A percentile compares a stretch with the other conserved stretches of the same genome.
Evolutionary conservation across 805 yeast genomes (phyloP).

Genomic region (Teunomyces stri): DNA sequence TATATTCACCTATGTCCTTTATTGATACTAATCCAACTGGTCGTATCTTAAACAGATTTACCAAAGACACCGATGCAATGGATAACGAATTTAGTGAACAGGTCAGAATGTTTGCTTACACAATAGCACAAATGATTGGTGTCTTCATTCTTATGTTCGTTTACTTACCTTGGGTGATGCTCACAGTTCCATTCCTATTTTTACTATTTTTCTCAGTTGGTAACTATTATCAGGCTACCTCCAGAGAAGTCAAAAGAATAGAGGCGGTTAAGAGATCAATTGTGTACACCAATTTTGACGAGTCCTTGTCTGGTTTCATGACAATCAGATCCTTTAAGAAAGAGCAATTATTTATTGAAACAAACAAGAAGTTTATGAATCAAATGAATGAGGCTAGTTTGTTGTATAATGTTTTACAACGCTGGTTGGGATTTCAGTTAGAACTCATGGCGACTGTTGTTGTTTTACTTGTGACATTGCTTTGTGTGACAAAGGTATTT

Average conservation of each 20-base stretch:
- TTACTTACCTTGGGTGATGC: conserved; percentile 72
- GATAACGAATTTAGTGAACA: conserved; percentile 78
- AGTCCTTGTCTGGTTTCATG: conserved; percentile 60
- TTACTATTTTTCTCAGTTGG: conserved; percentile 45
- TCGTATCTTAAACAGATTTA: conserved; percentile 77
- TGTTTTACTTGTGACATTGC: conserved; percentile 52
- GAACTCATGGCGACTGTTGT: conserved; percentile 53
- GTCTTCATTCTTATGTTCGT: conserved; percentile 61
- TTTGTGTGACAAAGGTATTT: conserved; percentile 58
- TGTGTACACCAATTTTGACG: conserved; percentile 70
- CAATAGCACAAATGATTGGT: conserved; percentile 55
- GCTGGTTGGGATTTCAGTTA: conserved; percentile 67
- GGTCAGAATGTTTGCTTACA: conserved; percentile 56
- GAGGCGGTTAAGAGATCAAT: conserved; percentile 69
- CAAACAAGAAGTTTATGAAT: conserved; percentile 48
- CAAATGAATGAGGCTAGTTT: conserved; percentile 66
- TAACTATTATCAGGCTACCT: conserved; percentile 62
- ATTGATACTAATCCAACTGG: conserved; percentile 88
- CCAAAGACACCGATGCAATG: conserved; percentile 81
- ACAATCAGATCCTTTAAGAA: conserved; percentile 61
- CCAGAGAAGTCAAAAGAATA: conserved; percentile 72
- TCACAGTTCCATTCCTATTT: conserved; percentile 55
- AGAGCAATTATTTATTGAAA: conserved; percentile 44
- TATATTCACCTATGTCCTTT: conserved; percentile 79
- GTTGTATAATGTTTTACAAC: conserved; percentile 59